Base-by-base conservation (phyloP, 768 basidiomycete species). In the Phylloporus sp. region DNA sequence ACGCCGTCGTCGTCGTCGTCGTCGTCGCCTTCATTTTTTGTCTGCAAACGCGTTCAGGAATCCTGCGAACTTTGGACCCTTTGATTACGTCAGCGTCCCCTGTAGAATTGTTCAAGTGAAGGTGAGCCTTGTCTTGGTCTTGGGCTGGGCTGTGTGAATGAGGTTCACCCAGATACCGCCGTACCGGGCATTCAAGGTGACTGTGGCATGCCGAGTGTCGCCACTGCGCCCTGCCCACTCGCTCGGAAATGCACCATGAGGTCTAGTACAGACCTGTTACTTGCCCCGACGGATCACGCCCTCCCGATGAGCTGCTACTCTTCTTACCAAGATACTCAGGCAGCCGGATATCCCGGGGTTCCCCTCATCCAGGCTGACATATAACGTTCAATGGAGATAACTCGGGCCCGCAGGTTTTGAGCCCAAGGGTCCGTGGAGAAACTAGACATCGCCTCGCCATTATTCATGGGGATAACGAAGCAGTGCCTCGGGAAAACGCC, bases 1-100 rank as follows among this genome's bases (percentile, higher is more conserved):
- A 73, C 7, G 75, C 71, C 27, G 81, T 77, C 50, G 77, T 54
- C 27, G 74, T 77, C 50, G 77, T 54, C 27, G 74, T 69, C 38
- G 79, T 73, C 52, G 72, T 72, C 24, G 70, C 61, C 50, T 73
- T 72, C 71, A 72, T 73, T 32, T 53, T 55, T 47, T 32, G 24
- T 26, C 5, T 22, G n/a, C 18, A 16, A 42, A 46, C 47, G 45
- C 50, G 53, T 31, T 36, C 24, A 26, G n/a, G n/a, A n/a, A n/a
- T n/a, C n/a, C 13, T 15, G 9, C 11, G 23, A 22, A n/a, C 42
- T n/a, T n/a, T n/a, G 27, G 16, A 24, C 15, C 12, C 23, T n/a
- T 29, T 11, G 35, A 45, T 56, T 56, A 56, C 36, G 47, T 56
- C 52, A 56, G 52, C 54, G 10, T n/a, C n/a, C n/a, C n/a, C n/a